Evolutionary conservation across 345 rosid species (phyloP).

Genomic region (Dovyalis caffra): DNA sequence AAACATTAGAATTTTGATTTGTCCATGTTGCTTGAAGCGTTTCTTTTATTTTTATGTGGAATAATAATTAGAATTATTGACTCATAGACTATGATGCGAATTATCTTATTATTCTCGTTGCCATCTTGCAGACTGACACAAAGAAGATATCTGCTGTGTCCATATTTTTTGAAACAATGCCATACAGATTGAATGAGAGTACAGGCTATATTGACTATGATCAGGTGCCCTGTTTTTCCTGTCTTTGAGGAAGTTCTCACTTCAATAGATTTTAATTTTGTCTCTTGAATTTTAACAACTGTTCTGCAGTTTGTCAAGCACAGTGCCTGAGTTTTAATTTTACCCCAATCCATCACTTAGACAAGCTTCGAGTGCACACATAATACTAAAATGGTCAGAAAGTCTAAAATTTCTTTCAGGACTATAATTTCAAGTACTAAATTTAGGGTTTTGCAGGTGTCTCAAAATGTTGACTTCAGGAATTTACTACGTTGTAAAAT

Average conservation of each 20-base stretch:
- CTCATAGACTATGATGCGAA: background rate
- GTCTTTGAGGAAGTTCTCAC: background rate
- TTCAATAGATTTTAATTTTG: background rate
- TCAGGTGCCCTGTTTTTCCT: constrained; percentile 51
- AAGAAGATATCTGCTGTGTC: constrained; percentile 97
- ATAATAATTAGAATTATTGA: background rate
- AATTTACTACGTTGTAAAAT: too few species aligned
- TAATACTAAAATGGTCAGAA: too few species aligned
- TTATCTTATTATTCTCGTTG: constrained; percentile 12
- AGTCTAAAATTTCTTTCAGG: too few species aligned
- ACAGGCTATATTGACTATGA: constrained; percentile 93
- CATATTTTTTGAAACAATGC: constrained; percentile 95
- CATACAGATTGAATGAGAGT: constrained; percentile 84
- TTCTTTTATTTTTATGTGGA: background rate
- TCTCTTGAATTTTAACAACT: too few species aligned
- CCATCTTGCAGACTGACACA: constrained; percentile 71
- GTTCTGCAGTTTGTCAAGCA: too few species aligned
- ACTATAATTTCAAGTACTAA: too few species aligned
- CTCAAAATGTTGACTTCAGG: too few species aligned
- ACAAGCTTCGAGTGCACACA: too few species aligned
- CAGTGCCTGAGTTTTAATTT: too few species aligned
- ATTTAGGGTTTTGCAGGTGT: too few species aligned
- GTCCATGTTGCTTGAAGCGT: background rate
- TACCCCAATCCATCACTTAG: too few species aligned
- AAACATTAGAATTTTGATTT: background rate